These are phyloP conservation scores for Cyberlindnera amylophila DNA, from an alignment of 805 yeast species.

Conservation along the genomic window DNA sequence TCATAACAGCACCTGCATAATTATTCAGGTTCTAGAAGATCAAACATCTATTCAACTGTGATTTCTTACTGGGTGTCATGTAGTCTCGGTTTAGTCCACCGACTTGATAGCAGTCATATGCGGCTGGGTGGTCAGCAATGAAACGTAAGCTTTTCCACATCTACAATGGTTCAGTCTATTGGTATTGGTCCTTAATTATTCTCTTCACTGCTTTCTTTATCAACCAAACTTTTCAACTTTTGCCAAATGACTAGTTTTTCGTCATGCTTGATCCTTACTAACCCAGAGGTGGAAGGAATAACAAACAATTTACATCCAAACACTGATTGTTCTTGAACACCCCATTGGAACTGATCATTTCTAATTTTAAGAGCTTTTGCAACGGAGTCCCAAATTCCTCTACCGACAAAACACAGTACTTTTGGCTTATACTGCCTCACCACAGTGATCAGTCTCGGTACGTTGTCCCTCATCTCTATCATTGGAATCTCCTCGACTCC, in stretches of 20 bases:
- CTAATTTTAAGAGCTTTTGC: conserved; percentile 32
- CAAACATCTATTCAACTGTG: no score
- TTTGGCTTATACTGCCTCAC: conserved; percentile 37
- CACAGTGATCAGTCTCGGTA: conserved; percentile 46
- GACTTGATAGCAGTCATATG: no score
- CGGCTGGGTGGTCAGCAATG: no score
- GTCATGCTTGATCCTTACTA: conserved; percentile 49
- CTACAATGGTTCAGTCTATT: no score
- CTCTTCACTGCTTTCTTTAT: no score
- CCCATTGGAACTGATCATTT: conserved; percentile 47
- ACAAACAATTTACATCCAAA: conserved; percentile 42
- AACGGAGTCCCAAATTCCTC: conserved; percentile 69
- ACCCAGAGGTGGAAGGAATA: conserved; percentile 70
- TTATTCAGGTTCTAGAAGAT: no score
- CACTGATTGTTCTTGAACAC: conserved; percentile 31
- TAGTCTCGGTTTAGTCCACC: no score
- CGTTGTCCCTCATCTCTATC: conserved; percentile 52
- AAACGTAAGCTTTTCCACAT: no score
- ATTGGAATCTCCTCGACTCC: conserved; percentile 50
- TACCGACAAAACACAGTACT: conserved; percentile 59
- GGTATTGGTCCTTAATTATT: no score
- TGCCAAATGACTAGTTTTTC: conserved; percentile 50
- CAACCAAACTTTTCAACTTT: conserved; percentile 26
- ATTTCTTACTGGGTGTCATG: no score
- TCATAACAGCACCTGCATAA: no score